Base-by-base conservation (phyloP, 163 green algal species). In the Chlamydomonas reinhardtii region DNA sequence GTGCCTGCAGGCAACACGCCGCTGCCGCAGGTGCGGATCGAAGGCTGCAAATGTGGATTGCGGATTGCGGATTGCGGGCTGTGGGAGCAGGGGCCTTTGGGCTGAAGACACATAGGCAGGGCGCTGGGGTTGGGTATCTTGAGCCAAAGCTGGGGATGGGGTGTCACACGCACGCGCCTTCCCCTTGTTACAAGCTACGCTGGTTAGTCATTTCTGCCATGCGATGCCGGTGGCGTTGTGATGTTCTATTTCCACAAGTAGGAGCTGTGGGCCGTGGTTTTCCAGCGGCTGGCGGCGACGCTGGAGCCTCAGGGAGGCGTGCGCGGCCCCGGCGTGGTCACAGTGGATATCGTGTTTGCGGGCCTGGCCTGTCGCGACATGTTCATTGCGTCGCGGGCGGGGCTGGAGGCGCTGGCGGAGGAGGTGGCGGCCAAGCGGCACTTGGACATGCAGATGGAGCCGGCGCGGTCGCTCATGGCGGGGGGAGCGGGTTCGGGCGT, bases 251-350 rank as follows among this genome's bases (percentile, higher is more conserved):
- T n/a, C n/a, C n/a, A n/a, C n/a, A n/a, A 2, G 27, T 66, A 84
- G 77, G 77, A 84, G 65, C 25, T 84, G 27, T 84, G 77, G 77
- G 20, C n/a, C 0, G 16, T 17, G 27, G 34, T 84, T 1, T 69
- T 76, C 31, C 6, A 5, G 43, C 65, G 54, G 2, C 65, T 84
- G 65, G 77, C 65, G 3, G 61, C n/a, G 65, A 76, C 65, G 39
- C 77, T 84, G 77, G 77, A 84, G 65, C 65, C 77, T 0, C 61
- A 68, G 5, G 39, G 39, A n/a, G 37, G 64, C 65, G 2, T 84
- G 17, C 64, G 77, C 14, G 77, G 65, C 11, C 77, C 77, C 1
- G 43, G 48, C 17, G 77, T 69, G 66, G 77, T 84, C 43, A 48
- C 77, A 22, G 65, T n/a, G 25, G 77, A 84, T 66, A 68, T 84